Percentiles rank a stretch among this genome's conserved stretches.
phyloP scores from a whole-genome alignment of 164 flowering plant genomes.

The Platanus orientalis region DNA sequence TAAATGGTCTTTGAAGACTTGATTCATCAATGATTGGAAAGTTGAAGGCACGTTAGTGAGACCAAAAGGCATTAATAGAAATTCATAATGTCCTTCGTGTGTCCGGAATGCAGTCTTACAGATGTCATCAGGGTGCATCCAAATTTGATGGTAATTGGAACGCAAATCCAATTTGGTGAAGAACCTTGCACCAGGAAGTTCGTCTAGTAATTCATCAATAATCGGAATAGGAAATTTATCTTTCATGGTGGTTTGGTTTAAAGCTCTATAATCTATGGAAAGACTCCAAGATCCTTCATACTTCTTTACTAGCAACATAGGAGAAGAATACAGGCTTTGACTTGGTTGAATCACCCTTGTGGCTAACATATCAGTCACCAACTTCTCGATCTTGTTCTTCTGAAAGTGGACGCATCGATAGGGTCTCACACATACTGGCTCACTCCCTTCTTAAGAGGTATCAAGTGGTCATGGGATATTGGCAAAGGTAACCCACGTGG shows the following conservation, averaged over 20 bases:
- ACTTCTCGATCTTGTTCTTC: background rate
- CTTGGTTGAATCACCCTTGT: background rate
- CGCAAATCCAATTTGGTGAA: conserved; percentile 13
- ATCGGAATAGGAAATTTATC: conserved; percentile 8
- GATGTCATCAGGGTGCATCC: background rate
- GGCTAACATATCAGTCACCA: background rate
- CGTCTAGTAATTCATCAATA: conserved; percentile 16
- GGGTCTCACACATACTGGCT: too few species aligned
- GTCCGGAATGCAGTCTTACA: conserved; percentile 13
- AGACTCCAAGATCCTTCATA: conserved; percentile 5
- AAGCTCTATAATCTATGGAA: conserved; percentile 7
- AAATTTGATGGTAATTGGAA: conserved; percentile 11
- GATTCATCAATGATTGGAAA: too few species aligned
- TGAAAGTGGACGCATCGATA: too few species aligned
- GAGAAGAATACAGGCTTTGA: conserved; percentile 6
- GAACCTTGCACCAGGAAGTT: conserved; percentile 7
- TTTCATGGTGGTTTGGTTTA: background rate
- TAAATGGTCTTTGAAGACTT: too few species aligned
- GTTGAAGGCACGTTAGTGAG: too few species aligned
- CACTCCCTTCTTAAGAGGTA: background rate
- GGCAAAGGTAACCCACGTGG: background rate
- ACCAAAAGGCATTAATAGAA: conserved; percentile 10
- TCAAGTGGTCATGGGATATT: background rate
- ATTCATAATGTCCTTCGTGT: conserved; percentile 12
- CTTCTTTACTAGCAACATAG: conserved; percentile 4